Evolutionary conservation across 164 flowering plant species (phyloP).

Genomic region (Aristolochia contorta): DNA sequence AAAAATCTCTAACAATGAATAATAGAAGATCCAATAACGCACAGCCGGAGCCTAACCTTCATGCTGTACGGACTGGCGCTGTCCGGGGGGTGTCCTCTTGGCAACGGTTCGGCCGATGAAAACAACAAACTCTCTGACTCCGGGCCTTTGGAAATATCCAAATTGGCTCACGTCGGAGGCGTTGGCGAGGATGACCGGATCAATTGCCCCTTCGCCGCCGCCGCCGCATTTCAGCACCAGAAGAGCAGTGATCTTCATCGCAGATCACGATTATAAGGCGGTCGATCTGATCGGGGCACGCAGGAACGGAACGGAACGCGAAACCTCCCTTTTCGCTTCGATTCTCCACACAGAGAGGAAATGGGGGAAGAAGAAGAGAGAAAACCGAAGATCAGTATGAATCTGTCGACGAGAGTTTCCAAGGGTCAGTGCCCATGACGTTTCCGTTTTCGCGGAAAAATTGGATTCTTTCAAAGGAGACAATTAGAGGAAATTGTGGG

Average conservation of each 20-base stretch:
- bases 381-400: neutral
- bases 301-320: neutral
- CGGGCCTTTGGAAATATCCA: constrained; percentile 24
- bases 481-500: no score
- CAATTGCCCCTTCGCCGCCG: constrained; percentile 9
- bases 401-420: no score
- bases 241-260: constrained; percentile 29
- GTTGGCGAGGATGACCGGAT: constrained; percentile 24
- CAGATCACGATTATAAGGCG: neutral
- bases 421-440: no score
- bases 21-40: neutral
- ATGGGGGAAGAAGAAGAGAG: neutral
- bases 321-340: neutral
- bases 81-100: constrained; percentile 23
- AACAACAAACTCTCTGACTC: constrained; percentile 21
- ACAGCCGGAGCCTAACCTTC: constrained; percentile 15
- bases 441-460: no score
- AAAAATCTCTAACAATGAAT: neutral
- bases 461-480: no score
- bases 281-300: neutral
- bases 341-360: neutral
- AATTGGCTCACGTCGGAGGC: constrained; percentile 25
- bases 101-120: constrained; percentile 32
- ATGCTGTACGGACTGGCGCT: constrained; percentile 30
- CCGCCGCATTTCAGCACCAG: constrained; percentile 20